Base-by-base conservation (phyloP, 2,329 filamentous ascomycete genomes). In the Cladosporium sp. region DNA sequence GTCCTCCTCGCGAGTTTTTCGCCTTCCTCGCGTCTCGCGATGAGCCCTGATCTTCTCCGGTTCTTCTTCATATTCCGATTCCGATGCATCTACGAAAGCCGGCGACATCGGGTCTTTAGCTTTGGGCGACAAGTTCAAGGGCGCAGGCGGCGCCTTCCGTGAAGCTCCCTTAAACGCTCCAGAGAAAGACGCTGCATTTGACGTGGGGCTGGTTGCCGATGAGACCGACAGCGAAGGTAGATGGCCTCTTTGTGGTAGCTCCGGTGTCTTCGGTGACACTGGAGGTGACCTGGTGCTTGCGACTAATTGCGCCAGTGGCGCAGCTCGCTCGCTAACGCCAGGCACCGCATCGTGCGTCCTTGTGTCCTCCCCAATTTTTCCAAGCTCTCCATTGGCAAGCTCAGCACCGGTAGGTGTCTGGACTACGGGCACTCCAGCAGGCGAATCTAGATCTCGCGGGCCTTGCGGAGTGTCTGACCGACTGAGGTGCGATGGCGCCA, bases 1-100 rank as follows among this genome's bases (percentile, higher is more conserved):
- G 63, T 96, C 91, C 56, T 95, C 89, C 67, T 92, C 89, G 49
- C 91, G 81, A 2, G 90, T 95, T 68, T 86, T 89, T 61, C 89
- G 79, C 54, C 90, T 81, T 8, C 90, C 92, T 56, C 91, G 80
- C 49, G 58, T 56, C 33, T 63, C 54, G 33, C 62, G 60, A 35
- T 66, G 63, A 11, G 57, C 61, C 11, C 65, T 61, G 45, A 65
- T 65, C 43, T 62, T 64, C 18, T 63, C 85, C 10, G 89, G 70
- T 34, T 87, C 78, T 57, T 91, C 86, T 54, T 93, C 89, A 60
- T 91, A 93, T 58, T 95, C 90, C 0, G 88, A 91, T 55, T 89
- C 88, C 0, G 85, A 84, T 10, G 84, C 83, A n/a, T 85, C 81
- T 1, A 72, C 69, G 18, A 72, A 68, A 22, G 52, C 53, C n/a